These are phyloP conservation scores for Boletus fagicola DNA, from an alignment of 768 basidiomycete species.

Conservation along the genomic window DNA sequence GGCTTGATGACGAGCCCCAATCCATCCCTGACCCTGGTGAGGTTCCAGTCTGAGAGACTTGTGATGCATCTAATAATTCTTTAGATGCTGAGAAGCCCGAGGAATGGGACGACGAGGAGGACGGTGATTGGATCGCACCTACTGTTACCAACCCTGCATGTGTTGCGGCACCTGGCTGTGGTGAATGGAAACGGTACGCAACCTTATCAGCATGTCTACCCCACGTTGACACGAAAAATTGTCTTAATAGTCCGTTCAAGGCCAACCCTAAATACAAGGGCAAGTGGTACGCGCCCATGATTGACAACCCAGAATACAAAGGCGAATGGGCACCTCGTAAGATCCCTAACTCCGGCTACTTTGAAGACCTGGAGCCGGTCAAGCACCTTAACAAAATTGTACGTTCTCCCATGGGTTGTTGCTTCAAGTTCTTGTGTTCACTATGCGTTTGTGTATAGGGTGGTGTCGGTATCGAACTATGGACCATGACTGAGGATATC, in stretches of 20 bases:
- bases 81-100: slow-evolving; percentile 90
- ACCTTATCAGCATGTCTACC: not conserved
- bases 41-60: slow-evolving; percentile 14
- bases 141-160: slow-evolving; percentile 89
- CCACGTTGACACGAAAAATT: not conserved
- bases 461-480: slow-evolving; percentile 96
- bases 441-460: slow-evolving; percentile 45
- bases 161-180: slow-evolving; percentile 87
- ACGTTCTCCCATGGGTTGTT: slow-evolving; percentile 25
- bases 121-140: slow-evolving; percentile 97
- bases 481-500: slow-evolving; percentile 98
- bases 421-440: slow-evolving; percentile 1
- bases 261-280: slow-evolving; percentile 96
- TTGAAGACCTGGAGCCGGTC: slow-evolving; percentile 81
- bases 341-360: slow-evolving; percentile 89
- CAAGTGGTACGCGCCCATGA: slow-evolving; percentile 93
- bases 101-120: slow-evolving; percentile 99
- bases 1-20: slow-evolving; percentile 87
- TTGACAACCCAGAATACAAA: slow-evolving; percentile 97
- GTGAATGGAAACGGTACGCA: slow-evolving; percentile 81
- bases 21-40: slow-evolving; percentile 84
- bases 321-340: slow-evolving; percentile 90
- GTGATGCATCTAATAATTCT: not conserved
- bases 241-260: slow-evolving; percentile 63
- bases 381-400: slow-evolving; percentile 86